A percentile compares a stretch with the other conserved stretches of the same genome.
Conservation (phyloP, 192 early-diverging fungal species). For the Linnemannia zychae region DNA sequence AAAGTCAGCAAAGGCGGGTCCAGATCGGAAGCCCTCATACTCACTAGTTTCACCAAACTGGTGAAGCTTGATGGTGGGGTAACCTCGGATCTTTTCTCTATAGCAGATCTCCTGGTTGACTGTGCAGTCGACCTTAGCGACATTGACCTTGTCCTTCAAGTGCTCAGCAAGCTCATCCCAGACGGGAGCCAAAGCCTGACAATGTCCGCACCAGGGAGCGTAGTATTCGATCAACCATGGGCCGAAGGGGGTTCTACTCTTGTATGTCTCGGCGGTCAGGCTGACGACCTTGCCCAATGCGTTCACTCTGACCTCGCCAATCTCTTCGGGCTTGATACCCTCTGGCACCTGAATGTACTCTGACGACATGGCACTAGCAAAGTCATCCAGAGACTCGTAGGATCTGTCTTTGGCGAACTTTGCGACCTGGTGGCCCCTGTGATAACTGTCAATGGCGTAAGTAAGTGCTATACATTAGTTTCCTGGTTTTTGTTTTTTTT, state of each 20-base stretch:
- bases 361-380: constrained; percentile 17
- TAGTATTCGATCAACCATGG: constrained; percentile 94
- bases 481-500: no score
- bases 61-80: constrained; percentile 85
- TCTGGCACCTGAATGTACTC: constrained; percentile 36
- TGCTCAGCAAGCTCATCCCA: constrained; percentile 78
- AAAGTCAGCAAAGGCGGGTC: constrained; percentile 19
- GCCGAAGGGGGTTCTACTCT: constrained; percentile 64
- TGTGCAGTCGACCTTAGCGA: constrained; percentile 92
- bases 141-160: constrained; percentile 79
- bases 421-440: constrained; percentile 42
- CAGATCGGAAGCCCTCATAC: constrained; percentile 25
- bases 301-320: constrained; percentile 57
- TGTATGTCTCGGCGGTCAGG: constrained; percentile 69
- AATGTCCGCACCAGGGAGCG: constrained; percentile 93
- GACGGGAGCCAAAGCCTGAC: constrained; percentile 84
- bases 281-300: constrained; percentile 65
- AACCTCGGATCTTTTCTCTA: constrained; percentile 75
- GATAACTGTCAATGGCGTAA: constrained; percentile 8
- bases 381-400: constrained; percentile 12
- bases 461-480: not conserved
- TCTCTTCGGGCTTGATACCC: constrained; percentile 18
- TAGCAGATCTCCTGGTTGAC: constrained; percentile 66
- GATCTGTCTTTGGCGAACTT: constrained; percentile 18
- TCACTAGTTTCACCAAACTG: constrained; percentile 27